phyloP scores from a whole-genome alignment of 805 yeast genomes.

The Suhomyces faveliae region DNA sequence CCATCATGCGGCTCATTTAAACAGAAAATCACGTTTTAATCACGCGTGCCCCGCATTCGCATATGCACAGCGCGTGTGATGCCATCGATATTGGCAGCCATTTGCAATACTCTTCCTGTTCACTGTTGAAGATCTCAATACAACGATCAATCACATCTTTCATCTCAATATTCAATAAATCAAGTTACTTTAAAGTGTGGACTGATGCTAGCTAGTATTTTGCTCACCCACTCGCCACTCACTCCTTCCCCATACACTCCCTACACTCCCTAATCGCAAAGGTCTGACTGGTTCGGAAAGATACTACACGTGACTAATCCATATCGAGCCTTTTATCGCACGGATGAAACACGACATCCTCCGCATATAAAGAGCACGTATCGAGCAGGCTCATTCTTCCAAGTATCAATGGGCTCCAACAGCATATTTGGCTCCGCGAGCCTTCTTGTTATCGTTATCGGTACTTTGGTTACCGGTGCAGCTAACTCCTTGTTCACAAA shows the following conservation, averaged over 20 bases:
- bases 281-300: background rate
- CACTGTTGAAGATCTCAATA: background rate
- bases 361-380: background rate
- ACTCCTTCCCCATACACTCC: too few species aligned
- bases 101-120: background rate
- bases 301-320: background rate
- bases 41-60: background rate
- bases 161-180: too few species aligned
- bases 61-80: background rate
- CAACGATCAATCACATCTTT: background rate
- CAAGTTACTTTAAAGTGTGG: background rate
- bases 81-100: background rate
- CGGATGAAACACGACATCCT: background rate
- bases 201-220: background rate
- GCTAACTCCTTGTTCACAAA: constrained; percentile 73
- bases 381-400: background rate
- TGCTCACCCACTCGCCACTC: too few species aligned
- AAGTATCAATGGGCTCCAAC: background rate
- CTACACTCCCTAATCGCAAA: background rate
- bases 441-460: constrained; percentile 26
- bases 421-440: background rate
- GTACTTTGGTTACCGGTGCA: constrained; percentile 68
- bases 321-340: background rate
- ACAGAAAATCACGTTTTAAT: background rate
- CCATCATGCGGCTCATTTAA: constrained; percentile 13